Base-by-base conservation (phyloP, 2,329 filamentous ascomycete genomes). In the Fusarium sp. region DNA sequence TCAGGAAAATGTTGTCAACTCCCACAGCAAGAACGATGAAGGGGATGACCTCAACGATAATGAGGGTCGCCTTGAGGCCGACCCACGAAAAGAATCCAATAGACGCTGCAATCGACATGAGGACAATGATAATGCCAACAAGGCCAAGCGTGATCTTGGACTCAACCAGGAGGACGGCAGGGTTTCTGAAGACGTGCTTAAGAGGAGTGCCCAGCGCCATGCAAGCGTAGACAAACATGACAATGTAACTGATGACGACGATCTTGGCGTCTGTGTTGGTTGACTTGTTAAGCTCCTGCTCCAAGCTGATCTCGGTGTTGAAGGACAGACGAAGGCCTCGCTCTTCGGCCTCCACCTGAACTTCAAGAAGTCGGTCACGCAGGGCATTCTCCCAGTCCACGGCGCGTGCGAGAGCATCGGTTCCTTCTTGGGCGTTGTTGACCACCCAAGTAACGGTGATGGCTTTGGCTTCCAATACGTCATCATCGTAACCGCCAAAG, bases 231-330 rank as follows among this genome's bases (percentile, higher is more conserved):
- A 99, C 85, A 83, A 99, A 99, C 97, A 99, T 99, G 85, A 98
- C 94, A 73, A 98, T 89, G 84, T 99, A 99, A 87, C 96, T 98
- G 83, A 99, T 93, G 64, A 96, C 91, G 27, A 99, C 92, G 78
- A 99, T 99, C 82, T 96, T 98, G 52, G 96, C 97, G 82, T 99
- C 97, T 0, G 97, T 98, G 83, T 99, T 99, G 59, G 95, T 98
- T 41, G 95, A 97, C 84, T 98, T 98, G 86, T 98, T 99, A 67
- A 99, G 88, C 81, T 99, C 97, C 81, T 98, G 90, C 81, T 98
- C 96, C 71, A 99, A 86, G 82, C 95, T 98, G 83, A 96, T 94
- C 84, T 99, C 97, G 0, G 97, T 97, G 59, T 92, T 97, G 87
- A 98, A 99, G 9, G 95, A 98, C 39, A 99, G 85, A 23, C 97